A percentile compares a stretch with the other conserved stretches of the same genome.
phyloP scores from a whole-genome alignment of 2,329 filamentous ascomycete genomes.

The Colletotrichum phormii region DNA sequence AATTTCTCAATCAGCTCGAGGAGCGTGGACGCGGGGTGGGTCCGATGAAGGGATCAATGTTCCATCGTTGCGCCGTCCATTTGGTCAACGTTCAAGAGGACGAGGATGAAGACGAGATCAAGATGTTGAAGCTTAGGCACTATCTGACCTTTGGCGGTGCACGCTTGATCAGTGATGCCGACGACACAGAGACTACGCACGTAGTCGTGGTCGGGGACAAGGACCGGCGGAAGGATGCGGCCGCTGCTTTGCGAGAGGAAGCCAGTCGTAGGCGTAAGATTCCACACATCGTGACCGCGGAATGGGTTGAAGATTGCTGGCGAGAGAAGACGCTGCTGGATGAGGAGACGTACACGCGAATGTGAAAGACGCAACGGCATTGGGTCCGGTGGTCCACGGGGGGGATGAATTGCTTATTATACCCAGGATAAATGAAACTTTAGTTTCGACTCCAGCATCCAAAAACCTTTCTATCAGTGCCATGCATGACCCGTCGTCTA shows the following conservation, averaged over 20 bases:
- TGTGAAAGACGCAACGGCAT: slow-evolving; percentile 37
- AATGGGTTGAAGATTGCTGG: slow-evolving; percentile 88
- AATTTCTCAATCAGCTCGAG: slow-evolving; percentile 67
- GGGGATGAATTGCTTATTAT: background rate
- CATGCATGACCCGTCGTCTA: background rate
- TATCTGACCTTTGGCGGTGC: slow-evolving; percentile 79
- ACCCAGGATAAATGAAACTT: slow-evolving; percentile 5
- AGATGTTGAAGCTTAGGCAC: slow-evolving; percentile 57
- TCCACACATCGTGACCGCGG: slow-evolving; percentile 75
- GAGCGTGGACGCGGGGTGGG: slow-evolving; percentile 66
- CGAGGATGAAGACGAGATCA: slow-evolving; percentile 41
- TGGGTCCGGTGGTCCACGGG: background rate
- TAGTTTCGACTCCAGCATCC: slow-evolving; percentile 20
- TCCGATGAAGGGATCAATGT: slow-evolving; percentile 63
- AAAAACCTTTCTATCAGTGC: slow-evolving; percentile 6
- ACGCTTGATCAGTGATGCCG: slow-evolving; percentile 59
- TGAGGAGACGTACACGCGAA: slow-evolving; percentile 71
- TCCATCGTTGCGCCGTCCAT: slow-evolving; percentile 58
- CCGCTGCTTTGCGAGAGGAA: slow-evolving; percentile 54
- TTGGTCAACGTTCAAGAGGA: slow-evolving; percentile 43
- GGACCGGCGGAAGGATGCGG: slow-evolving; percentile 49
- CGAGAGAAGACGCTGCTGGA: slow-evolving; percentile 81
- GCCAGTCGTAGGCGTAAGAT: slow-evolving; percentile 53
- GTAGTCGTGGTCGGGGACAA: slow-evolving; percentile 66
- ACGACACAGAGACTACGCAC: slow-evolving; percentile 75